phyloP scores from a whole-genome alignment of 1,284 basidiomycete genomes.

The Microbotryum violaceum region DNA sequence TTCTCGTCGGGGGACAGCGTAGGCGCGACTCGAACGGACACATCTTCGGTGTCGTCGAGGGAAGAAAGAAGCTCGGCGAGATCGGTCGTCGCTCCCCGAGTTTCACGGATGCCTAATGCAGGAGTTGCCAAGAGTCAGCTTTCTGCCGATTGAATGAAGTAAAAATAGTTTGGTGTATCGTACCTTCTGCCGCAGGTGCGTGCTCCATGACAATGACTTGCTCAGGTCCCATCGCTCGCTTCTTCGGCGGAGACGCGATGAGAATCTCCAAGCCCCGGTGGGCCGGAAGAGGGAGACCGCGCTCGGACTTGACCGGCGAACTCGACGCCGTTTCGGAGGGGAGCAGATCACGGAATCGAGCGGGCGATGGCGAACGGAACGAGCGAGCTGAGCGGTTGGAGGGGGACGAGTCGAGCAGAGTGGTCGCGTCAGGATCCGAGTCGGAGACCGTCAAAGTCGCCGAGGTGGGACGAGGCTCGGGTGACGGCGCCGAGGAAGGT shows the following conservation, averaged over 20 bases:
- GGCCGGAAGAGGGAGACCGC: constrained; percentile 13
- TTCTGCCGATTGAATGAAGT: too few relatives aligned
- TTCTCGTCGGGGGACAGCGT: background rate
- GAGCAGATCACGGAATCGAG: constrained; percentile 15
- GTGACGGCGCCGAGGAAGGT: background rate
- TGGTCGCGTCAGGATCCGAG: background rate
- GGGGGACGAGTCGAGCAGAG: background rate
- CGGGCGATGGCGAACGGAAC: constrained; percentile 11
- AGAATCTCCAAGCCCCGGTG: constrained; percentile 1
- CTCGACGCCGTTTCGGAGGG: constrained; percentile 17
- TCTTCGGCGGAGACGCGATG: constrained; percentile 11
- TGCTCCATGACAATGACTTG: constrained; percentile 24
- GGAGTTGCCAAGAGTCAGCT: background rate
- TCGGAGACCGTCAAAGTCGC: background rate
- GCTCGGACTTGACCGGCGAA: constrained; percentile 15
- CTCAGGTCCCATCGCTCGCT: constrained; percentile 25
- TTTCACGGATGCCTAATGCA: constrained; percentile 11
- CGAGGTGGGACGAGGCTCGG: background rate
- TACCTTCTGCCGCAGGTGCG: background rate
- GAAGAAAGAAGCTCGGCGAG: constrained; percentile 24
- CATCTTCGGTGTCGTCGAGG: constrained; percentile 21
- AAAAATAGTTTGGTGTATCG: too few relatives aligned
- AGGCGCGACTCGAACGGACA: background rate
- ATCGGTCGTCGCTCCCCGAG: constrained; percentile 23
- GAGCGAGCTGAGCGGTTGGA: constrained; percentile 3